A percentile compares a stretch with the other conserved stretches of the same genome.
Conservation (phyloP, 352 stramenopile genomes). For the Phytophthora chlamydospora region DNA sequence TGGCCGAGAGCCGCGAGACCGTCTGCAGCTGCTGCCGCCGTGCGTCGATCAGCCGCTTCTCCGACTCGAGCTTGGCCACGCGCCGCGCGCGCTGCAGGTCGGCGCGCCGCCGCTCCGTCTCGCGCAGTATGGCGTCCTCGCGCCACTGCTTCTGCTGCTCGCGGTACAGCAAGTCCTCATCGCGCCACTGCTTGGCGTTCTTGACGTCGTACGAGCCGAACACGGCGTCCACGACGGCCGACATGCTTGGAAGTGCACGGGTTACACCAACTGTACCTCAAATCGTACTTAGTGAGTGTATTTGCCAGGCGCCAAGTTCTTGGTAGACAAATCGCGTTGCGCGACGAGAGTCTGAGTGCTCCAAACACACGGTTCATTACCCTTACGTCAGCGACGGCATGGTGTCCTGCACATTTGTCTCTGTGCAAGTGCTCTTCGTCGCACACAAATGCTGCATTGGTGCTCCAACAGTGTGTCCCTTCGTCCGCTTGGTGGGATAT, state of each 20-base stretch:
- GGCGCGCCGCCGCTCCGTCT: conserved; percentile 70
- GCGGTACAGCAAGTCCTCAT: conserved; percentile 76
- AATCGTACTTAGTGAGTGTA: no score
- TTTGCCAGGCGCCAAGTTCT: no score
- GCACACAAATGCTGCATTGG: no score
- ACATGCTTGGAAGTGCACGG: conserved; percentile 43
- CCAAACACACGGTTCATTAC: no score
- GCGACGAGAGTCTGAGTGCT: no score
- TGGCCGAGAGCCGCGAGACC: conserved; percentile 66
- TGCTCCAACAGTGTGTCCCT: no score
- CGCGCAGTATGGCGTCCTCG: conserved; percentile 71
- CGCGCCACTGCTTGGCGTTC: conserved; percentile 84
- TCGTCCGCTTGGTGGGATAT: no score
- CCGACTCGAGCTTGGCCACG: conserved; percentile 76
- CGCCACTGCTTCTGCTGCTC: conserved; percentile 85
- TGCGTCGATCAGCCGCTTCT: conserved; percentile 80
- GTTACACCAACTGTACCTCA: no score
- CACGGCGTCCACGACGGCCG: conserved; percentile 73
- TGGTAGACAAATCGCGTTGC: no score
- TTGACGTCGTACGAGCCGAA: conserved; percentile 88
- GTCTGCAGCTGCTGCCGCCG: conserved; percentile 68
- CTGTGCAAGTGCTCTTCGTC: no score
- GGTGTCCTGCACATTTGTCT: no score
- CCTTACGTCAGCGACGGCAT: no score
- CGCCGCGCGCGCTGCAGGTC: conserved; percentile 76